Evolutionary conservation across 345 rosid species (phyloP), one percentile per base, ranked within the genome.

Genomic region (Hirschfeldia incana): DNA sequence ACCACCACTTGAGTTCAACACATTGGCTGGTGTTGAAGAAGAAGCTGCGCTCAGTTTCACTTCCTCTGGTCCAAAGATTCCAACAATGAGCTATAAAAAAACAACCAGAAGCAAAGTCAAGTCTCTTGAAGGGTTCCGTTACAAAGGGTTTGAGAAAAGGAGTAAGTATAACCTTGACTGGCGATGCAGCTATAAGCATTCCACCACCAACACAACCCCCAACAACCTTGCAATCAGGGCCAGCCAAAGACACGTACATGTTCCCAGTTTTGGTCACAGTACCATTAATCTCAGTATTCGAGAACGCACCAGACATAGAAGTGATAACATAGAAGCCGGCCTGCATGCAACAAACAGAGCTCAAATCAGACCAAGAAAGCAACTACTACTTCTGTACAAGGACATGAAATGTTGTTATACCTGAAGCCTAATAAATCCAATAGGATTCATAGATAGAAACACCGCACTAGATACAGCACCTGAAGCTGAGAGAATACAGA

Each of bases 191-290:
- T 10, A 82, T 81, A 44, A 95, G 85, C 72, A 83, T 87, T 69
- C 99, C 99, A 33, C 90, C 32, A 29, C 32, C 98, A 33, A 95
- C 98, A 9, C 88, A 61, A 27, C 98, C 99, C 46, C 99, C 99
- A 8, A 95, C 69, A 75, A 95, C 90, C 64, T 84, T 88, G 21
- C 97, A 98, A 83, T 93, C 97, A 8, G 94, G 86, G 16, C 93
- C 94, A 76, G 98, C 88, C 32, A 95, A 71, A 9, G 94, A 89
- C 16, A 93, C 91, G 32, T 90, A 91, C 73, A 95, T 79, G 12
- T 86, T 92, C 15, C 97, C 94, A 21, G 86, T 74, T 84, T 94
- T 89, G 83, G 91, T 89, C 76, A 89, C 85, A 72, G 84, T 88
- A 66, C 89, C 97, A 42, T 84, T 88, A 82, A 78, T 85, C 72